Percentiles rank a stretch among this genome's conserved stretches.
These are phyloP conservation scores for Blastobotrys petasosporus DNA, from an alignment of 1,139 yeast genomes.

Conservation along the genomic window DNA sequence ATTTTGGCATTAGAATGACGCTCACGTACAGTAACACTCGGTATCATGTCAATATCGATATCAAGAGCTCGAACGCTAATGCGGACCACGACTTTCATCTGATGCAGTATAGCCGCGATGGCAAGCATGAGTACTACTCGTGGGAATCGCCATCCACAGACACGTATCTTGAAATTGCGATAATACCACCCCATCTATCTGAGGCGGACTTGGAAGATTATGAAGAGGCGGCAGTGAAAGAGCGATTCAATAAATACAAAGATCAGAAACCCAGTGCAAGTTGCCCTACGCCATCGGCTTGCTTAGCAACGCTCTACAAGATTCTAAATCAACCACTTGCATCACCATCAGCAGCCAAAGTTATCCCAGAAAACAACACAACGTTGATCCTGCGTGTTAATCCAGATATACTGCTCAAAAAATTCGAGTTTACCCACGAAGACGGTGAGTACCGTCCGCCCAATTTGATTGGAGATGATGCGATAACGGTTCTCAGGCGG, in stretches of 20 bases:
- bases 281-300: conserved; percentile 23
- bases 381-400: conserved; percentile 36
- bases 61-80: conserved; percentile 3
- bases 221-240: conserved; percentile 18
- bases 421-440: conserved; percentile 40
- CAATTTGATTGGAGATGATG: conserved; percentile 36
- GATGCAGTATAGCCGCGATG: neutral
- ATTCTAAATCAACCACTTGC: conserved; percentile 27
- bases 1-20: conserved; percentile 5
- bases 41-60: conserved; percentile 20
- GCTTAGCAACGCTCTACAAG: conserved; percentile 25
- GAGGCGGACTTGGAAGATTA: conserved; percentile 22
- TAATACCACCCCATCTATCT: conserved; percentile 26
- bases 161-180: conserved; percentile 17
- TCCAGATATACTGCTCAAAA: conserved; percentile 42
- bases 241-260: conserved; percentile 21
- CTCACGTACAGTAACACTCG: conserved; percentile 18
- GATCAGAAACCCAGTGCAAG: conserved; percentile 21
- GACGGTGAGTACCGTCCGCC: conserved; percentile 55
- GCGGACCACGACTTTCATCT: conserved; percentile 23
- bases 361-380: conserved; percentile 25
- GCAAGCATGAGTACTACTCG: conserved; percentile 14
- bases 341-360: conserved; percentile 19
- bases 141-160: conserved; percentile 21
- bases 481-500: conserved; percentile 18